Base-by-base conservation (phyloP, 1,139 yeast genomes). In the Pichiaceae sp. region DNA sequence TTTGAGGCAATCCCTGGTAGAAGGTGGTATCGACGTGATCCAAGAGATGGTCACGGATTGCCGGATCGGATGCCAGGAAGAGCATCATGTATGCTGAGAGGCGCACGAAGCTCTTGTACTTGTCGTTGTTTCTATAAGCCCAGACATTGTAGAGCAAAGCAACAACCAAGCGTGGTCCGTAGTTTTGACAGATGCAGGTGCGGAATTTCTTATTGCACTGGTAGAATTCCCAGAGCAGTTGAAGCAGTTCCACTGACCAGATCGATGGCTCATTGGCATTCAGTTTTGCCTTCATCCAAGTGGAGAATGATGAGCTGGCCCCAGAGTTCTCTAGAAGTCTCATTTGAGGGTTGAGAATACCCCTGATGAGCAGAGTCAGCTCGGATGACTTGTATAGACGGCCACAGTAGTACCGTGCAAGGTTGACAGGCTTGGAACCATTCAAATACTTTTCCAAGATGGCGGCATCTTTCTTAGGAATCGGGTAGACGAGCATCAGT, bases 181-280 rank as follows among this genome's bases (percentile, higher is more conserved):
- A 67, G 33, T 67, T 64, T 17, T 36, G 38, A 2, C 72, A 65
- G 24, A 82, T 61, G 38, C 71, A 61, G 7, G 60, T 52, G 43
- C 69, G 68, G 47, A 78, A 76, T 25, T 53, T 52, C 39, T 62
- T 64, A 57, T 89, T 89, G 47, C 87, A 78, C 53, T 84, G 93
- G 29, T 75, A 61, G 36, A 86, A 58, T 50, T 84, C 95, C 85
- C 95, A 84, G 17, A 82, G 52, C 7, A 89, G 54, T 57, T 82
- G 68, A 3, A 75, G 54, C 17, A 73, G 54, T 48, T 83, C 91
- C 3, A 62, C 55, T 3, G 74, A 56, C 75, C 82, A 70, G 2
- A 67, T 48, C 0, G 78, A 66, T 1, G 78, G 64, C 9, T 57
- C 59, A 3, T 60, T 36, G 21, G 34, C 37, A 4, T 50, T 36